Conservation (phyloP, 1,139 yeast species). For the Hyphopichia buzzinii region DNA sequence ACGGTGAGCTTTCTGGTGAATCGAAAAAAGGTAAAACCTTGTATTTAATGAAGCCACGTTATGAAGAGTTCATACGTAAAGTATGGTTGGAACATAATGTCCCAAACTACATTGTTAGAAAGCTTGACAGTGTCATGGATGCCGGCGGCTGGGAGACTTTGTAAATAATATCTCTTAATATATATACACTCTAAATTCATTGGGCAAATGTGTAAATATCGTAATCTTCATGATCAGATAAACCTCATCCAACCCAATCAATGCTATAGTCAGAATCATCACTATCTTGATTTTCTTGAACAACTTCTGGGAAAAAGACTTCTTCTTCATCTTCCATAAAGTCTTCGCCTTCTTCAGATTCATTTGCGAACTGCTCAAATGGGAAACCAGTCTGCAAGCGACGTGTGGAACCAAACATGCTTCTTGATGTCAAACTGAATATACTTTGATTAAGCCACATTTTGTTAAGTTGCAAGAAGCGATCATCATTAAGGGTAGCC, state of each 20-base stretch:
- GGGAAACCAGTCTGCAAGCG: not conserved
- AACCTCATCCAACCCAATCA: too few species aligned
- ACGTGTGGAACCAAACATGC: conserved; percentile 25
- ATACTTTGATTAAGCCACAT: conserved; percentile 61
- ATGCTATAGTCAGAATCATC: too few species aligned
- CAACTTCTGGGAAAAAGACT: conserved; percentile 6
- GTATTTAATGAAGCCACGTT: conserved; percentile 59
- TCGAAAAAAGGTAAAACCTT: conserved; percentile 72
- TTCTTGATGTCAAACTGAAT: conserved; percentile 34
- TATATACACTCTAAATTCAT: not conserved
- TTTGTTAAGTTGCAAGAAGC: conserved; percentile 56
- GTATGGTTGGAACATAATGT: conserved; percentile 81
- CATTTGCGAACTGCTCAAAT: not conserved
- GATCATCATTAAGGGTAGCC: conserved; percentile 49
- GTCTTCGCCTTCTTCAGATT: conserved; percentile 1
- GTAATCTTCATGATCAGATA: too few species aligned
- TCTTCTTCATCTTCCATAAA: not conserved
- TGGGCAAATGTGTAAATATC: too few species aligned
- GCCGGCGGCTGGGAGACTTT: conserved; percentile 97
- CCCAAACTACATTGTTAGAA: conserved; percentile 74
- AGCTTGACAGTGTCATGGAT: conserved; percentile 74
- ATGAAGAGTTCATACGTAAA: conserved; percentile 62
- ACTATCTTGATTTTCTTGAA: too few species aligned
- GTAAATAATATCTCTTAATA: conserved; percentile 23
- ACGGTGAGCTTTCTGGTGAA: conserved; percentile 84